Conservation (phyloP, 768 basidiomycete species). For the Boletus tylopilopsis region DNA sequence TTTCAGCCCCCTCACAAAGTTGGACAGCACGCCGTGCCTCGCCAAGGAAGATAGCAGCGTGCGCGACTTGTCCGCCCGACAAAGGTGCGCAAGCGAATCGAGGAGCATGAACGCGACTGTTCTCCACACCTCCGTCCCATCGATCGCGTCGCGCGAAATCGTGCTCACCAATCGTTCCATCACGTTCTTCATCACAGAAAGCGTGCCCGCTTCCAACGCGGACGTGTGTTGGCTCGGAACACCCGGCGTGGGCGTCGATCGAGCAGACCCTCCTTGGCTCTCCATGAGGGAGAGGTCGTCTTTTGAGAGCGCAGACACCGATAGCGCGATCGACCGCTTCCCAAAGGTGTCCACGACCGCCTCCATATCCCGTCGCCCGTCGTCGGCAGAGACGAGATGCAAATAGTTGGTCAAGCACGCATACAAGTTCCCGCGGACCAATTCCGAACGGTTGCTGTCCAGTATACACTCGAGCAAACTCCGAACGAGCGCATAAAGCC, state of each 20-base stretch:
- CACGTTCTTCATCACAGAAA: constrained; percentile 60
- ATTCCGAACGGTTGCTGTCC: constrained; percentile 73
- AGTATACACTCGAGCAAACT: constrained; percentile 71
- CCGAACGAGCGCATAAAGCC: constrained; percentile 70
- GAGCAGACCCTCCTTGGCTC: constrained; percentile 32
- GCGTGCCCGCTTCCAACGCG: constrained; percentile 57
- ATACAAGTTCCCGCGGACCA: constrained; percentile 94
- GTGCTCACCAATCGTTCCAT: constrained; percentile 71
- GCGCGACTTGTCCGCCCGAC: constrained; percentile 65
- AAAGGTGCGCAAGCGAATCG: constrained; percentile 74
- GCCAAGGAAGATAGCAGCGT: constrained; percentile 54
- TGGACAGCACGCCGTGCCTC: constrained; percentile 73
- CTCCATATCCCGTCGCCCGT: constrained; percentile 13
- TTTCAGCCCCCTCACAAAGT: constrained; percentile 81
- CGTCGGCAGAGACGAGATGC: constrained; percentile 48
- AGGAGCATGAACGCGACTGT: constrained; percentile 91
- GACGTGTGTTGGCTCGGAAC: constrained; percentile 17
- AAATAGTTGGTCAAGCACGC: constrained; percentile 87
- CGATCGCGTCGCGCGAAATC: constrained; percentile 87
- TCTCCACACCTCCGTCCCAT: constrained; percentile 96
- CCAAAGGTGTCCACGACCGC: constrained; percentile 17
- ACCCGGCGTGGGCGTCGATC: constrained; percentile 17
- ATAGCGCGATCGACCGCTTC: constrained; percentile 26
- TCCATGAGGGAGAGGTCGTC: constrained; percentile 40
- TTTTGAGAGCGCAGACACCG: constrained; percentile 35